Base-by-base conservation (phyloP, 345 rosid genomes). In the Barbarea vulgaris region DNA sequence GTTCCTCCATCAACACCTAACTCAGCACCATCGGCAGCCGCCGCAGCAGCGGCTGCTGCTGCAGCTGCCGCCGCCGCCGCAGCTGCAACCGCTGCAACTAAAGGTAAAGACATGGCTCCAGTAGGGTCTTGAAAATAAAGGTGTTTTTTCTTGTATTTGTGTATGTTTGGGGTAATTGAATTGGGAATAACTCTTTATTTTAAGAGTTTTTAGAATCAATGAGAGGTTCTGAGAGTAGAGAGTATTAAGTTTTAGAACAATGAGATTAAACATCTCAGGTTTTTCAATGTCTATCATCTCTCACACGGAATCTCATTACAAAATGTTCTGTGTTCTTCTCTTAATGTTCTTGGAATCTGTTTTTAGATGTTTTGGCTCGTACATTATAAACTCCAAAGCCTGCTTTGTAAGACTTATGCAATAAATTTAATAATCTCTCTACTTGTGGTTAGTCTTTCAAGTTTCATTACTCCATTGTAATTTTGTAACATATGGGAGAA, bases 51-150 rank as follows among this genome's bases (percentile, higher is more conserved):
- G 0, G 91, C 91, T 0, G 89, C 92, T 0, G 85, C 89, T 0
- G 75, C 96, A 0, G 93, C 92, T 0, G 92, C 94, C 0, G 90
- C 94, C 0, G 86, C 96, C 0, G 89, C 91, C 0, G 84, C 95
- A 0, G 91, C 95, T 1, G 90, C 93, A 6, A 83, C 86, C 1
- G 91, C 88, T 4, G 88, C 92, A 7, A 88, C 93, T 47, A 85
- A 88, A 76, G 74, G 87, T 50, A 93, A 93, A 83, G 94, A 92
- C 70, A 42, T 91, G 76, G 93, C 96, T 74, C 85, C 95, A 5
- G 98, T 88, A 57, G 97, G 97, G 69, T 88, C 97, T 65, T 91
- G 42, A 79, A 30, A 66, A 41, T 64, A 72, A 65, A 58, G 19
- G 51, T 27, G 6, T 42, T 14, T 42, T 14, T 57, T 64, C 55